Evolutionary conservation across 805 yeast genomes (phyloP).

Genomic region (Pichia nanzhaoensis): DNA sequence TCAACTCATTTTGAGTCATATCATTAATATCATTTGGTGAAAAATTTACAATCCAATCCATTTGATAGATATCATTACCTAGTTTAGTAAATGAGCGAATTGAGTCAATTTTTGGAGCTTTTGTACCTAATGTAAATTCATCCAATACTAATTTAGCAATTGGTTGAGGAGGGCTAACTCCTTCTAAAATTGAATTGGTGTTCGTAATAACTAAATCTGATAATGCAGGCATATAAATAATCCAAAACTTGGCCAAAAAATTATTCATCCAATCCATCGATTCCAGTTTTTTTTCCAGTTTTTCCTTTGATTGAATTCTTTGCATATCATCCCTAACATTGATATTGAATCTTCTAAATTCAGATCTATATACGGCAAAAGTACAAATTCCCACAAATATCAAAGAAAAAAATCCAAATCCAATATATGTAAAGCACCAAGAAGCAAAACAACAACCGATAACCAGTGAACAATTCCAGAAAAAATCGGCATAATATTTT

Average conservation of each 20-base stretch:
- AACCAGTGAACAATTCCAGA: conserved; percentile 58
- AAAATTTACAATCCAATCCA: conserved; percentile 80
- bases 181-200: conserved; percentile 63
- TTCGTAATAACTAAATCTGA: conserved; percentile 66
- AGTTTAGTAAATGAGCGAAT: conserved; percentile 67
- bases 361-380: conserved; percentile 62
- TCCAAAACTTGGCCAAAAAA: conserved; percentile 77
- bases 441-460: conserved; percentile 68
- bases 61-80: conserved; percentile 62
- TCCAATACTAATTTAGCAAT: conserved; percentile 68
- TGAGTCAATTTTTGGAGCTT: conserved; percentile 68
- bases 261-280: conserved; percentile 79
- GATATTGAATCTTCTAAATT: conserved; percentile 68
- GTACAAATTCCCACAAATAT: conserved; percentile 53
- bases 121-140: conserved; percentile 74
- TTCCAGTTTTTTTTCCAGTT: conserved; percentile 56
- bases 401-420: conserved; percentile 60
- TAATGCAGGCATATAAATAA: conserved; percentile 79
- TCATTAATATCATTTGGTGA: conserved; percentile 78
- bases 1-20: conserved; percentile 72
- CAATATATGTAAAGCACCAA: conserved; percentile 57
- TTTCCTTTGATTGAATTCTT: conserved; percentile 56
- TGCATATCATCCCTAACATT: conserved; percentile 71
- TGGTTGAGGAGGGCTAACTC: conserved; percentile 77
- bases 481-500: conserved; percentile 65